Conservation (phyloP, 129 eudicot genomes). For the Glebionis coronaria region DNA sequence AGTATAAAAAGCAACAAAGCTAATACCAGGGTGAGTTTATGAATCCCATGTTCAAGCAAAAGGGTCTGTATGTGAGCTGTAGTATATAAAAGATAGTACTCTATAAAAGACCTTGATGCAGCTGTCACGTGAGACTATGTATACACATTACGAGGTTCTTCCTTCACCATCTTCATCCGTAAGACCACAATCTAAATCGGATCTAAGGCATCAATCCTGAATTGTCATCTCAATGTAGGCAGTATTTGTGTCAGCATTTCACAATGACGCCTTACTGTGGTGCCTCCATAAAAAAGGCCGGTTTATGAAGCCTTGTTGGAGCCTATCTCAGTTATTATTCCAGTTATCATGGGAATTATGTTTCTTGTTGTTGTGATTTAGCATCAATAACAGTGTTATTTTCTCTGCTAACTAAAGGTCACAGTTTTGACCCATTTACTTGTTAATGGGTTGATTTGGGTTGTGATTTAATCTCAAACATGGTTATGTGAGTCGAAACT, state of each 20-base stretch:
- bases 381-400: not conserved
- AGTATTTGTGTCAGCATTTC: not conserved
- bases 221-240: not conserved
- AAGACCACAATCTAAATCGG: conserved; percentile 42
- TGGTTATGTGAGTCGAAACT: not conserved
- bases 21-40: not conserved
- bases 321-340: not conserved
- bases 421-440: not conserved
- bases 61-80: not conserved
- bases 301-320: conserved; percentile 8
- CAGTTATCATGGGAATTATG: conserved; percentile 3
- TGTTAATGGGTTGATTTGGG: not conserved
- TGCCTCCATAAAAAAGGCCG: conserved; percentile 6
- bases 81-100: no score
- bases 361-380: conserved; percentile 35
- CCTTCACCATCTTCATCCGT: conserved; percentile 42
- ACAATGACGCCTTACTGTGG: not conserved
- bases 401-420: not conserved
- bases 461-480: not conserved
- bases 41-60: conserved; percentile 11
- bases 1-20: not conserved
- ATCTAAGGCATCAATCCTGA: not conserved
- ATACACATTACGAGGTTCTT: conserved; percentile 34
- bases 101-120: conserved; percentile 18
- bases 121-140: not conserved